Conservation (phyloP, 169 alveolate species). For the Plasmodium cynomolgi region DNA sequence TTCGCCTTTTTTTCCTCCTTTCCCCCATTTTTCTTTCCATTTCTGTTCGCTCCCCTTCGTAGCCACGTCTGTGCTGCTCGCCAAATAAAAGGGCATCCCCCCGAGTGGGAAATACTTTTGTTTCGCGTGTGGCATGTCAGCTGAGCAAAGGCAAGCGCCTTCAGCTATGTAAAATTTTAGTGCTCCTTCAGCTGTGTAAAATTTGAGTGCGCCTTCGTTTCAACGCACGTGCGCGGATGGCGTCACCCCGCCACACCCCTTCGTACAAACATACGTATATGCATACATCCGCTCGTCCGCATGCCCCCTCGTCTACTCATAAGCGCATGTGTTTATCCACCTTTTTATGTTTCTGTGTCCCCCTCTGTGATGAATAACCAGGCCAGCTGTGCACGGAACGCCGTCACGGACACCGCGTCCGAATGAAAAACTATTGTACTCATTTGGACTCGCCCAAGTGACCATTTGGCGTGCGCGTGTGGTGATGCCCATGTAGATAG, state of each 20-base stretch:
- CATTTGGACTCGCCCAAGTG: neutral
- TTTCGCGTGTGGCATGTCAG: neutral
- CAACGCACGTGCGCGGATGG: neutral
- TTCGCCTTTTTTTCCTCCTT: neutral
- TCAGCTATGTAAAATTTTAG: neutral
- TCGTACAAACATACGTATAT: neutral
- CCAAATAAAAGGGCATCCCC: neutral
- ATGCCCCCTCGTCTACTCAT: neutral
- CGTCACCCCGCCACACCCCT: neutral
- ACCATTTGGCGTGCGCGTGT: neutral
- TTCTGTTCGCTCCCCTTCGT: neutral
- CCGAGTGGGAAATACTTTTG: neutral
- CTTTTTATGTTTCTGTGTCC: neutral
- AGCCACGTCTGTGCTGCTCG: neutral
- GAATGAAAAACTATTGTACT: neutral
- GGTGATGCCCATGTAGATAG: neutral
- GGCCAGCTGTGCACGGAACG: neutral
- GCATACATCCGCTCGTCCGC: neutral
- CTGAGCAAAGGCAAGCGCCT: neutral
- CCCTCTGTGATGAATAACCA: neutral
- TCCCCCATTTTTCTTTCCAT: neutral
- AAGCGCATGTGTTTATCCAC: neutral
- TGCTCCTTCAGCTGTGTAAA: neutral
- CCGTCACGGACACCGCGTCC: neutral
- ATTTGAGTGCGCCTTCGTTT: neutral